Evolutionary conservation across 2,329 filamentous ascomycete genomes (phyloP).

Genomic region (Diaporthe aspalathi): DNA sequence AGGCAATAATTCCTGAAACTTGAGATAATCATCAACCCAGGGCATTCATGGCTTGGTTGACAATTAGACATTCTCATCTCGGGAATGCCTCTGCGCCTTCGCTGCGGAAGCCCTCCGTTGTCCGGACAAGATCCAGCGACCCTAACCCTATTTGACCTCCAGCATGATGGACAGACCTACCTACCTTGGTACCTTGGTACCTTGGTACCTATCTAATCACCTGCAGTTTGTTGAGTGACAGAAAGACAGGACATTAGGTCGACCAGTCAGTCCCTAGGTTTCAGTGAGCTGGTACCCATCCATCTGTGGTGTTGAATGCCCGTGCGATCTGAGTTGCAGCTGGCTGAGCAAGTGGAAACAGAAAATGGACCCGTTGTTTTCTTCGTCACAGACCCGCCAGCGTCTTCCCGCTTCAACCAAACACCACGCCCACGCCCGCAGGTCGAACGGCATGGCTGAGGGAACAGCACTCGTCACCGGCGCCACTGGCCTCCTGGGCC

Average conservation of each 20-base stretch:
- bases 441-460: conserved; percentile 44
- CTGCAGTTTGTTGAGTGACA: background rate
- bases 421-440: background rate
- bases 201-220: no score
- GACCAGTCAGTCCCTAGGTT: no score
- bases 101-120: conserved; percentile 2
- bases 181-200: no score
- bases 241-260: no score
- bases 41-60: background rate
- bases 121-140: background rate
- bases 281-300: background rate
- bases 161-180: no score
- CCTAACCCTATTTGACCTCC: conserved; percentile 9
- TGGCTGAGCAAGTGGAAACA: background rate
- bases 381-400: conserved; percentile 8
- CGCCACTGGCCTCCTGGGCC: conserved; percentile 84
- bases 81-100: conserved; percentile 1
- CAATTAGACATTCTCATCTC: conserved; percentile 14
- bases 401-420: conserved; percentile 22
- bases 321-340: background rate
- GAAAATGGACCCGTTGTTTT: background rate
- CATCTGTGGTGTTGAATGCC: background rate
- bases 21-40: background rate
- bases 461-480: conserved; percentile 81
- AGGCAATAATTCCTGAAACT: background rate